These are phyloP conservation scores for Colletotrichum sansevieriae DNA, from an alignment of 2,329 filamentous ascomycete genomes.

Conservation along the genomic window DNA sequence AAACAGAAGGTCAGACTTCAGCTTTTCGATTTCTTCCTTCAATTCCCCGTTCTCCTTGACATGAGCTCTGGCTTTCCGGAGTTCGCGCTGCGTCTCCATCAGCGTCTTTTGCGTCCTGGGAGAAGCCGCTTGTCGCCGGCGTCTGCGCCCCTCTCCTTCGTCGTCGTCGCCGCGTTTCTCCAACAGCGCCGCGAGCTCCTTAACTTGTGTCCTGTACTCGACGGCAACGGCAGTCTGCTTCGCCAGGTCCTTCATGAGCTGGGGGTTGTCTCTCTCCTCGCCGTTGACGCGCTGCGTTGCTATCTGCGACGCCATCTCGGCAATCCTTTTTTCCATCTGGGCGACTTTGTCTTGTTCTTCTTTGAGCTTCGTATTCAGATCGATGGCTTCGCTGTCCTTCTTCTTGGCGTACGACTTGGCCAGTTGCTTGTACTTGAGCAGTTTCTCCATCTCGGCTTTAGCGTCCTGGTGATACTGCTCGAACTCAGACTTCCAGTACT, in stretches of 20 bases:
- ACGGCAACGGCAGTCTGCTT: slow-evolving; percentile 69
- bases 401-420: slow-evolving; percentile 83
- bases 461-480: slow-evolving; percentile 80
- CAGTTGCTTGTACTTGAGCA: slow-evolving; percentile 83
- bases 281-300: slow-evolving; percentile 53
- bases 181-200: slow-evolving; percentile 67
- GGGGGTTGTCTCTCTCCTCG: slow-evolving; percentile 59
- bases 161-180: slow-evolving; percentile 55
- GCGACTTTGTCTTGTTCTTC: slow-evolving; percentile 76
- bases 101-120: slow-evolving; percentile 65
- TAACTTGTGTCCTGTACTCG: slow-evolving; percentile 71
- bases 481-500: slow-evolving; percentile 85
- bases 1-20: slow-evolving; percentile 63
- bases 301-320: slow-evolving; percentile 71
- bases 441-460: slow-evolving; percentile 79
- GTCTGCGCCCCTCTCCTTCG: slow-evolving; percentile 48
- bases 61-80: slow-evolving; percentile 67
- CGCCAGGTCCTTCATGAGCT: slow-evolving; percentile 66
- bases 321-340: slow-evolving; percentile 72
- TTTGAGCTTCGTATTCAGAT: slow-evolving; percentile 74
- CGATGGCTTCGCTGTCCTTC: slow-evolving; percentile 79
- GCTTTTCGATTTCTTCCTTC: slow-evolving; percentile 64
- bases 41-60: slow-evolving; percentile 65
- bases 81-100: slow-evolving; percentile 66
- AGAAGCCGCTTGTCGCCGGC: slow-evolving; percentile 57